Conservation (phyloP, 2,329 filamentous ascomycete genomes). For the Pseudocercospora vitis region DNA sequence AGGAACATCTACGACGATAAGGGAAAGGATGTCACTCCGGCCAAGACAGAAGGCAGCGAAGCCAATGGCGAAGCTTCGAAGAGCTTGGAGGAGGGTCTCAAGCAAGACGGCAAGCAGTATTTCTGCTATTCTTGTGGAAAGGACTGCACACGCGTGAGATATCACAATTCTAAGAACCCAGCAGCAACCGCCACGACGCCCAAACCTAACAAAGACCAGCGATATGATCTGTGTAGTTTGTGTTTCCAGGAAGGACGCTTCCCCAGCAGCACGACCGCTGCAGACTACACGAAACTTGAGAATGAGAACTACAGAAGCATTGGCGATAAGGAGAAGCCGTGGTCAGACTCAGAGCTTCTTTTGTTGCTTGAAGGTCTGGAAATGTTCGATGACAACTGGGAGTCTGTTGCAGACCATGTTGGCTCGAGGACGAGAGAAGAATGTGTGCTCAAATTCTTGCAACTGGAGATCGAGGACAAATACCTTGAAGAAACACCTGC, state of each 20-base stretch:
- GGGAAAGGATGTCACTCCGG: conserved; percentile 76
- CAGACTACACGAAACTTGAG: conserved; percentile 85
- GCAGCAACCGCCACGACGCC: conserved; percentile 45
- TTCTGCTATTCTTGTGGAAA: conserved; percentile 90
- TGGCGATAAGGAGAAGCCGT: conserved; percentile 81
- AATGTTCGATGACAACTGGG: conserved; percentile 94
- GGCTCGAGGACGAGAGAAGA: conserved; percentile 89
- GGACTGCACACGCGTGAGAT: conserved; percentile 75
- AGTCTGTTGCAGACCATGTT: conserved; percentile 86
- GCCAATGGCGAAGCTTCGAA: conserved; percentile 72
- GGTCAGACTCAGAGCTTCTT: conserved; percentile 89
- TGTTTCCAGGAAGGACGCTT: conserved; percentile 85
- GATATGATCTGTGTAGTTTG: conserved; percentile 86
- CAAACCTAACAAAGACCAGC: conserved; percentile 60
- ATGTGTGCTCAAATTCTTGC: conserved; percentile 93
- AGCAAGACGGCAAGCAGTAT: conserved; percentile 64
- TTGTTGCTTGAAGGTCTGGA: conserved; percentile 87
- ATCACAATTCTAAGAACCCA: conserved; percentile 66
- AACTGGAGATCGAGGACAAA: conserved; percentile 95
- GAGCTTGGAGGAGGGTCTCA: conserved; percentile 59
- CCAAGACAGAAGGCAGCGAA: conserved; percentile 42
- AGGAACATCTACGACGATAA: conserved; percentile 94
- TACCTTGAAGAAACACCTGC: conserved; percentile 68
- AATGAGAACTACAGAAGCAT: conserved; percentile 78
- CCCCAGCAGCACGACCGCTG: conserved; percentile 72